Base-by-base conservation (phyloP, 139 green algal species). In the Tetradesmus lagerheimii region DNA sequence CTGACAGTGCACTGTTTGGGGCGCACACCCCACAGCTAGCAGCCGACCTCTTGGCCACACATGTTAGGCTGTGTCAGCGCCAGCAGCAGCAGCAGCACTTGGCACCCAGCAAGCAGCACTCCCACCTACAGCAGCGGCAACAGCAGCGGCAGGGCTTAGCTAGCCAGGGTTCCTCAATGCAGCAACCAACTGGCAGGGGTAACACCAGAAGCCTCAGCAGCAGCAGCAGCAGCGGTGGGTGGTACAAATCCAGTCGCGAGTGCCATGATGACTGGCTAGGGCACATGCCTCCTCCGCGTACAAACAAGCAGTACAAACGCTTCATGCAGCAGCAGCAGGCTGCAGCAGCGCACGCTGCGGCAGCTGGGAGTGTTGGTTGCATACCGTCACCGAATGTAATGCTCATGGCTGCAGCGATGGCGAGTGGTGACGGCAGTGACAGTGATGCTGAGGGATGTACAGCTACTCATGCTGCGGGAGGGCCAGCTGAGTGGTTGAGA, bases 221-320 rank as follows among this genome's bases (percentile, higher is more conserved):
- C 23, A n/a, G n/a, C 62, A 75, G n/a, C 45, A 45, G 47, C 31
- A 34, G 31, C 6, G 29, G 14, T 76, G 47, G 78, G 23, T 29
- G 41, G 67, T n/a, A 15, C 2, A n/a, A 78, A n/a, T 41, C 4
- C 0, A n/a, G 31, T n/a, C 71, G 20, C 41, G 37, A 82, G 0
- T 47, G 23, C 76, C 37, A 47, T 37, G 37, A 53, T 9, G 37
- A 88, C 27, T 80, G 20, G 57, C 57, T 31, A n/a, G 25, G 57
- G 23, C 57, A 71, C 25, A 88, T 64, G 37, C 43, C 20, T 1
- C 45, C 45, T 14, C 83, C 83, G 12, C 62, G 83, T 8, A 88
- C 64, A 2, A 88, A 88, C 31, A 88, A 88, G 27, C 83, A 88
- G 83, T 80, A 64, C 64, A 88, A 25, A 38, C 37, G 29, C 2